Percentiles rank a stretch among this genome's conserved stretches.
Conservation (phyloP, 495 filamentous ascomycete species). For the Neurospora cerealis region DNA sequence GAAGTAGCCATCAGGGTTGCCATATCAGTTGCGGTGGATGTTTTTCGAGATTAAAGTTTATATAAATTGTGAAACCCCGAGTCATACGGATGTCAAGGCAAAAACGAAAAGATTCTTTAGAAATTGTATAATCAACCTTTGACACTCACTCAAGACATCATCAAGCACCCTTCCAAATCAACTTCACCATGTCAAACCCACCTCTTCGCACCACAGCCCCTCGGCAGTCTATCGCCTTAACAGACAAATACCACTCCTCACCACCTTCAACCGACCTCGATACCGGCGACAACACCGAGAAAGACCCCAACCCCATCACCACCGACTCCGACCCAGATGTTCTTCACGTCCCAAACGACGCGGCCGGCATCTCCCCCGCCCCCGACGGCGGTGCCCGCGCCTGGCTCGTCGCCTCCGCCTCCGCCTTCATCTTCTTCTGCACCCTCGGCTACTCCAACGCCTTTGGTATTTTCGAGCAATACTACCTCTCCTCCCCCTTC, state of each 20-base stretch:
- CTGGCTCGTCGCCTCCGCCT: constrained; percentile 17
- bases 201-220: background rate
- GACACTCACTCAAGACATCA: background rate
- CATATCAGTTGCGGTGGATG: background rate
- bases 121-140: background rate
- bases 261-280: background rate
- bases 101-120: background rate
- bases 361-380: background rate
- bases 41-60: background rate
- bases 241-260: background rate
- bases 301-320: background rate
- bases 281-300: background rate
- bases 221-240: background rate
- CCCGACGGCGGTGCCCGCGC: constrained; percentile 19
- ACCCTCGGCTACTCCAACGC: constrained; percentile 52
- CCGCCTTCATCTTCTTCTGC: constrained; percentile 33
- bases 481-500: constrained; percentile 31
- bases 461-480: constrained; percentile 50
- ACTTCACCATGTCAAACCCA: background rate
- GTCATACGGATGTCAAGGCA: background rate
- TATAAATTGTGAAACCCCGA: background rate
- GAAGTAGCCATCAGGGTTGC: background rate
- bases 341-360: background rate
- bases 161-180: background rate
- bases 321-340: background rate